Percentiles rank a stretch among this genome's conserved stretches.
These are phyloP conservation scores for Phytophthora agathidicida DNA, from an alignment of 352 stramenopile genomes.

Conservation along the genomic window DNA sequence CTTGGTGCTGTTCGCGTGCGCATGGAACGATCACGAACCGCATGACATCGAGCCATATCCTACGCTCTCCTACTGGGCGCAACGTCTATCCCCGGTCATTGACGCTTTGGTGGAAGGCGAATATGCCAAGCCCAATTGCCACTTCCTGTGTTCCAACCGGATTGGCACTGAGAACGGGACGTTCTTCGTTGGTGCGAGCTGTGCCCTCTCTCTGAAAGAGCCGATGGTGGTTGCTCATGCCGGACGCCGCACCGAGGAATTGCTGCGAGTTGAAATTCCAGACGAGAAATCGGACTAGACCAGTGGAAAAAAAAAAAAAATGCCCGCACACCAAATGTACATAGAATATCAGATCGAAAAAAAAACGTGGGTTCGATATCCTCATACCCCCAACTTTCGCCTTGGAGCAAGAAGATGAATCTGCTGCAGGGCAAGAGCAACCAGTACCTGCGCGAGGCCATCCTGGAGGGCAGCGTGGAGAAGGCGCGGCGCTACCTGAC, in stretches of 20 bases:
- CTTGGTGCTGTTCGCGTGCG: slow-evolving; percentile 82
- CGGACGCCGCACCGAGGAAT: slow-evolving; percentile 55
- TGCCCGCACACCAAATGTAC: slow-evolving; percentile 3
- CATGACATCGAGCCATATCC: slow-evolving; percentile 44
- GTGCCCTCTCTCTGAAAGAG: slow-evolving; percentile 67
- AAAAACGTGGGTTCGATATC: too few relatives aligned
- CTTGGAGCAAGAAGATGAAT: slow-evolving; percentile 61
- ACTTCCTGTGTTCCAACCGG: slow-evolving; percentile 82
- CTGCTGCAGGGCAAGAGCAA: slow-evolving; percentile 88
- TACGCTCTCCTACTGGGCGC: slow-evolving; percentile 79
- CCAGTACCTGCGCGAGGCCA: slow-evolving; percentile 83
- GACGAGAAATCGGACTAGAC: too few relatives aligned
- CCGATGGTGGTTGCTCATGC: slow-evolving; percentile 56
- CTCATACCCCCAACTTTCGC: too few relatives aligned
- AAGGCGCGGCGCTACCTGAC: slow-evolving; percentile 84
- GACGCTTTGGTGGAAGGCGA: slow-evolving; percentile 35
- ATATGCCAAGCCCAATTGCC: slow-evolving; percentile 61
- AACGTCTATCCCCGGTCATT: slow-evolving; percentile 67
- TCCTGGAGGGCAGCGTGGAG: slow-evolving; percentile 82
- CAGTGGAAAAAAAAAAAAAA: too few relatives aligned
- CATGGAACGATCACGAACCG: slow-evolving; percentile 82
- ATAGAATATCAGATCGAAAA: slow-evolving; percentile 11
- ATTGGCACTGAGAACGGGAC: slow-evolving; percentile 80
- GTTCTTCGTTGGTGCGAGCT: slow-evolving; percentile 84
- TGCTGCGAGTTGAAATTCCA: slow-evolving; percentile 63